Conservation (phyloP, 139 green algal genomes). For the Zygnema circumcarinatum region DNA sequence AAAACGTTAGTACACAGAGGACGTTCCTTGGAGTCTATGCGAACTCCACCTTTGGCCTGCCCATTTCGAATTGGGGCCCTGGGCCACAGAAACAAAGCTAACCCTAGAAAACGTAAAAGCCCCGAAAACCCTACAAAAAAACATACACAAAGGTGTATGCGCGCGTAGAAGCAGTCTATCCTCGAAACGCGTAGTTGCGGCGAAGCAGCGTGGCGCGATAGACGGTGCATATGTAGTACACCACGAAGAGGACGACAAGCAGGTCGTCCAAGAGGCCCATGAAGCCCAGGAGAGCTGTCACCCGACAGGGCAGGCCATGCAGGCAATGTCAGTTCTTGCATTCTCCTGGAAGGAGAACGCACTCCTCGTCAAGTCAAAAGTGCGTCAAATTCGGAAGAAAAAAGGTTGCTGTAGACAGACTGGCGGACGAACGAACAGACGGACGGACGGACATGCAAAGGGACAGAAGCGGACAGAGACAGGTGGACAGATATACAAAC, state of each 20-base stretch:
- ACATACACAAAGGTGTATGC: too few species aligned
- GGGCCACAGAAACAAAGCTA: too few species aligned
- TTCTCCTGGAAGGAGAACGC: not conserved
- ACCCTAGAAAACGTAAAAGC: too few species aligned
- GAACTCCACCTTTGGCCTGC: too few species aligned
- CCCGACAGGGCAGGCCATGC: not conserved
- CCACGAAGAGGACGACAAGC: conserved; percentile 37
- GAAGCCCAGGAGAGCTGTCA: conserved; percentile 32
- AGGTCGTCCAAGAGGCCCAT: conserved; percentile 40
- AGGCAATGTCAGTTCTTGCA: not conserved
- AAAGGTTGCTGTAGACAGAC: not conserved
- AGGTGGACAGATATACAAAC: not conserved
- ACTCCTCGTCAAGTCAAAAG: not conserved
- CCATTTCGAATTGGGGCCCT: too few species aligned
- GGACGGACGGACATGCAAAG: not conserved
- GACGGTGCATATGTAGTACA: conserved; percentile 52
- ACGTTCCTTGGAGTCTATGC: too few species aligned
- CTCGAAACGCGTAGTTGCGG: not conserved
- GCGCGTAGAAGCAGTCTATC: too few species aligned
- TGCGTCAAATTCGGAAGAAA: not conserved
- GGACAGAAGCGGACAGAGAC: not conserved
- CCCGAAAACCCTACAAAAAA: too few species aligned
- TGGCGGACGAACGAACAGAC: not conserved
- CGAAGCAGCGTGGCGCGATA: conserved; percentile 41
- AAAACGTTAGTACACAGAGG: too few species aligned